Base-by-base conservation (phyloP, 2,329 filamentous ascomycete species). In the Lecanicillium sp. region DNA sequence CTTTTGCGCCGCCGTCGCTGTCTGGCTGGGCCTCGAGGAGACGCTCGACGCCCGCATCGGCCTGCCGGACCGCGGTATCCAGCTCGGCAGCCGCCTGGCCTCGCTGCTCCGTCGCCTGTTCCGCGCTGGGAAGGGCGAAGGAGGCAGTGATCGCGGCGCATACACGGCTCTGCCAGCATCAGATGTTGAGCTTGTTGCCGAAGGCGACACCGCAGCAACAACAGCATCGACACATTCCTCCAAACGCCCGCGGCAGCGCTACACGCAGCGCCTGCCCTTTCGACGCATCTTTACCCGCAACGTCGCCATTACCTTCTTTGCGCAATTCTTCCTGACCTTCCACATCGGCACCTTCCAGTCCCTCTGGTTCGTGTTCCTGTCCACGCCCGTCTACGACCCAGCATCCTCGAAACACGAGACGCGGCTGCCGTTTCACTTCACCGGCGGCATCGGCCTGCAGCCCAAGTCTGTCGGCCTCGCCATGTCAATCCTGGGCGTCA, bases 331-430 rank as follows among this genome's bases (percentile, higher is more conserved):
- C 42, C 71, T 87, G 34, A 75, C 79, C 14, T 75, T 87, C 46
- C 84, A 88, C 58, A 69, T 87, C 50, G 82, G 80, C 43, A 81
- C 83, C 19, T 89, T 87, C 65, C 83, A 85, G 53, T 75, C 81
- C 2, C 72, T 89, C 32, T 86, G 81, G 66, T 84, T 85, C 44
- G 71, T 87, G 36, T 88, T 89, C 58, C 69, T 89, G 33, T 86
- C 84, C 1, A 84, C 82, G 0, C 80, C 82, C 0, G 78, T 81
- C 4, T 77, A 68, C 45, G 59, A 69, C 49, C 65, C 69, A 0
- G 29, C 49, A 10, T 46, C 57, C 1, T 59, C 60, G 1, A 45
- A 55, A 2, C 53, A 56, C 20, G 49, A 57, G n/a, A 44, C 44
- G 2, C 47, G 58, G 44, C 59, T 73, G 41, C 70, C 78, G 0